Base-by-base conservation (phyloP, 1,139 yeast genomes). In the Fermentozyma sake region DNA sequence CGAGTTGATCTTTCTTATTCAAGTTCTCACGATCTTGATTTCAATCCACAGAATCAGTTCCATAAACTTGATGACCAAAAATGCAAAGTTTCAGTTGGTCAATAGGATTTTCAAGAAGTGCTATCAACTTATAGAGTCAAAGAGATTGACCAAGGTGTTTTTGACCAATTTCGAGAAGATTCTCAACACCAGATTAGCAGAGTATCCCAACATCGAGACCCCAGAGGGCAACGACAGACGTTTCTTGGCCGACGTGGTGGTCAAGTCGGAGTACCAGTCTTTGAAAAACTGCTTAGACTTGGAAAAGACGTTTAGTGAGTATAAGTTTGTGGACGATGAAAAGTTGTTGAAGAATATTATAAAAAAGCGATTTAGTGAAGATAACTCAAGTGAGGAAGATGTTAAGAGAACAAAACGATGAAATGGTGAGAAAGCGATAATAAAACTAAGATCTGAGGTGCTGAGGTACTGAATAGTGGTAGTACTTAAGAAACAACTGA, bases 281-380 rank as follows among this genome's bases (percentile, higher is more conserved):
- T 50, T 81, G 16, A 48, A 48, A 12, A 58, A 52, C 22, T 70
- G 80, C 32, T 39, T 54, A 14, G 52, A 57, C 28, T 32, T 54
- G 5, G 57, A 57, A 7, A 44, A 57, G 16, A 52, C 68, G 1
- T 55, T 58, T 18, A 44, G 39, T 2, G 42, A 50, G 5, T 69
- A 58, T 35, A 55, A 50, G 27, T 40, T 70, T 18, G 69, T 80
- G 20, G 72, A 68, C 7, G 87, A 79, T 50, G 71, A 60, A 1
- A 79, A 77, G 46, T 52, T 79, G 26, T 50, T 76, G 26, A 61
- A 72, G 31, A 78, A 76, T 41, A 66, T 79, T 12, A 39, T 71
- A 31, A 79, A 79, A 45, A 65, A 77, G 41, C 71, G 72, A 35
- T 29, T 50, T 7, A 59, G 52, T 16, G 51, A 46, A 22, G n/a